Conservation (phyloP, 257 asterid species). For the Ocimum tenuiflorum region DNA sequence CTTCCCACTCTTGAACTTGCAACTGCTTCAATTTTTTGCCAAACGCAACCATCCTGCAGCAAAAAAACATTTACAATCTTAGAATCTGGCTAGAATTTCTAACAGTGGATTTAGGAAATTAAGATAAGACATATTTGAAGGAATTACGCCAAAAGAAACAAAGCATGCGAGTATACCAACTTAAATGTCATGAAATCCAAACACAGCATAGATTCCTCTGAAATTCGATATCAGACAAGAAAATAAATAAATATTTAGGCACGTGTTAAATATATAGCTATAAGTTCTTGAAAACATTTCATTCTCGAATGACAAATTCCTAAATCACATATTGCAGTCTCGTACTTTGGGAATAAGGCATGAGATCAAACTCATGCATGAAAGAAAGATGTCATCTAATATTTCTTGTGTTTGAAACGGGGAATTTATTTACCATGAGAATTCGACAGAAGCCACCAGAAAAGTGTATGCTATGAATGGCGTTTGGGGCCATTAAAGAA, state of each 20-base stretch:
- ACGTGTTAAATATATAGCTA: background rate
- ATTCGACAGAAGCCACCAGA: too few relatives aligned
- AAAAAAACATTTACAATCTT: background rate
- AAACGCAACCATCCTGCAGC: conserved; percentile 43
- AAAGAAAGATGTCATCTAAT: background rate
- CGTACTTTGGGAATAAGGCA: background rate
- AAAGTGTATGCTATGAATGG: too few relatives aligned
- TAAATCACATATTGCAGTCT: background rate
- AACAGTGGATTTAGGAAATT: background rate
- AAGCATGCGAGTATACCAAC: background rate
- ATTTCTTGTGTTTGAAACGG: too few relatives aligned
- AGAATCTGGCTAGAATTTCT: background rate
- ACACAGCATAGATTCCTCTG: background rate
- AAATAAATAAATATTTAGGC: background rate
- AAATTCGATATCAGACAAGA: too few relatives aligned
- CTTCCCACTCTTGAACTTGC: conserved; percentile 47
- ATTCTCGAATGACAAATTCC: background rate
- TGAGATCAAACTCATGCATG: conserved; percentile 7
- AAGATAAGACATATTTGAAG: background rate
- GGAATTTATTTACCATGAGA: too few relatives aligned
- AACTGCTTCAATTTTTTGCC: conserved; percentile 40
- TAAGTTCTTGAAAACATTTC: background rate
- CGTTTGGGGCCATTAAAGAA: too few relatives aligned
- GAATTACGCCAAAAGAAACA: background rate
- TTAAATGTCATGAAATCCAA: background rate